Base-by-base conservation (phyloP, 768 basidiomycete species). In the Kockovaella imperatae region DNA sequence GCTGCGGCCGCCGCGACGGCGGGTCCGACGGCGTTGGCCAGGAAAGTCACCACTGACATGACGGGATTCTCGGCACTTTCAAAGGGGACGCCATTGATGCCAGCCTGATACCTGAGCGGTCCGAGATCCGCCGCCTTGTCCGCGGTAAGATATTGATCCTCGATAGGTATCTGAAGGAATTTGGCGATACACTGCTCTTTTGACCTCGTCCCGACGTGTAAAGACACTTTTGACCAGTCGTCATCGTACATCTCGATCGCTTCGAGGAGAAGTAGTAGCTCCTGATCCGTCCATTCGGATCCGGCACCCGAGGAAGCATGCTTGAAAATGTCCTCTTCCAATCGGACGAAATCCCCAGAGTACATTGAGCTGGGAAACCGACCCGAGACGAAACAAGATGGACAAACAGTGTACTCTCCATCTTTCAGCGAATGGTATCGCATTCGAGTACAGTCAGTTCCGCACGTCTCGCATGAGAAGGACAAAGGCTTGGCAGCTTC, bases 201-300 rank as follows among this genome's bases (percentile, higher is more conserved):
- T 2, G 83, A 83, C 35, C 93, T 77, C 21, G 89, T 86, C 11
- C 84, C 86, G 39, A 99, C 90, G 67, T 97, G 91, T 57, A 89
- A 86, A 57, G 91, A 84, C 54, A 97, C 82, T 41, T 80, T 78
- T 18, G 81, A 81, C 93, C 93, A 99, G 63, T 96, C 93, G 62
- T 97, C 93, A 57, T 95, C 89, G 69, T 83, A 88, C 87, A 99
- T 95, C 72, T 99, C 95, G 35, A 99, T 80, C 14, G 83, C 95
- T 69, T 99, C 95, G n/a, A 99, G 77, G 4, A 99, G 76, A 6
- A 86, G 72, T 8, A 99, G 72, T 17, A 83, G 77, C 71, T 99
- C 95, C 67, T 90, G 84, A 66, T 95, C 91, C 1, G 81, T 77
- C 95, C 95, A 99, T 51, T 77, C 76, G 47, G 84, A 81, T 17